Base-by-base conservation (phyloP, 345 rosid species). In the Murraya koenigii region DNA sequence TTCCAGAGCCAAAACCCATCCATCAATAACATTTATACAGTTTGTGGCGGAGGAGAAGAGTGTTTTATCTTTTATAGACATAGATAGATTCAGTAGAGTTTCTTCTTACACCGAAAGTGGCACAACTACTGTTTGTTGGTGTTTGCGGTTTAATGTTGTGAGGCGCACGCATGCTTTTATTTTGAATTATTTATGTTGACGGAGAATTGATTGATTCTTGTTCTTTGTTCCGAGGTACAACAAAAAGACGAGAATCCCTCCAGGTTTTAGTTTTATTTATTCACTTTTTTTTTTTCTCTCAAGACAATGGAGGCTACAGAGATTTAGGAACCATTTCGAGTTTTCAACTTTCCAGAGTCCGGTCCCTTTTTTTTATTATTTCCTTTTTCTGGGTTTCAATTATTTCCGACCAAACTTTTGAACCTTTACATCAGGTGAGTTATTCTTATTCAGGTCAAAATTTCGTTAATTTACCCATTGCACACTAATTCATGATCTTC, bases 281-380 rank as follows among this genome's bases (percentile, higher is more conserved):
- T n/a, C n/a, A n/a, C 30, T 68, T 20, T 41, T 25, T 81, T 73
- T 44, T 62, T 41, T 14, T 64, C 6, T 74, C 69, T 77, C 74
- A 74, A 11, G 38, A 20, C 84, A 4, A 80, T 84, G 88, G 87
- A 85, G 77, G 84, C 84, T 68, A 81, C 88, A 71, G 88, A 85
- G 85, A 79, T 84, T 63, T 85, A 69, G 82, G 66, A 75, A 26
- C 56, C 79, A 66, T 78, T 79, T 72, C 72, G 60, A 28, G 65
- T 80, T 59, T 77, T 72, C 72, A 65, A 28, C 69, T 80, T 59
- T 77, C 78, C 60, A 74, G 71, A 75, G 64, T 52, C 52, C 11
- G 41, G 32, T 35, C 56, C 19, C n/a, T 32, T 8, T 30, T 36
- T 75, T 25, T 9, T 7, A 0, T 56, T 64, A 44, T 38, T 63